These are phyloP conservation scores for Fusarium newnesense DNA, from an alignment of 2,329 filamentous ascomycete genomes.

Conservation along the genomic window DNA sequence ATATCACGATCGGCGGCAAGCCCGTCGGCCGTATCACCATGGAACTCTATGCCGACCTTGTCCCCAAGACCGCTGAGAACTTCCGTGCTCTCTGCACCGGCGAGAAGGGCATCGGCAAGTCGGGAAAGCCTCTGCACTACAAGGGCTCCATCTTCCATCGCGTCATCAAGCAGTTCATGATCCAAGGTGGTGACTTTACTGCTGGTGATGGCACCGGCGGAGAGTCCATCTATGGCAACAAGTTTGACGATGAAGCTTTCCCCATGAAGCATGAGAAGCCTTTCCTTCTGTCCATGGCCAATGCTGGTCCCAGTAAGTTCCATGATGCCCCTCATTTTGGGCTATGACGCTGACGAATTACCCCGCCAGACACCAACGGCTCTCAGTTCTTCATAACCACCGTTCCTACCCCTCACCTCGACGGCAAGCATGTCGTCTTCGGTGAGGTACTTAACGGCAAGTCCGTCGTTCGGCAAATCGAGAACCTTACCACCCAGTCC, in stretches of 20 bases:
- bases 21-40: conserved; percentile 83
- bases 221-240: conserved; percentile 96
- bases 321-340: not conserved
- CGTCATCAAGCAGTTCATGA: conserved; percentile 99
- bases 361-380: conserved; percentile 81
- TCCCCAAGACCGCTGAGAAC: conserved; percentile 96
- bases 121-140: conserved; percentile 89
- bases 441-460: conserved; percentile 94
- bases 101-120: conserved; percentile 86
- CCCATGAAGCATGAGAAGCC: conserved; percentile 90
- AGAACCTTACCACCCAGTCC: conserved; percentile 79
- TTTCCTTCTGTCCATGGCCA: conserved; percentile 97
- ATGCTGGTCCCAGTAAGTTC: conserved; percentile 83
- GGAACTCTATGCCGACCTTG: conserved; percentile 80
- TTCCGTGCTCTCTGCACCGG: conserved; percentile 95
- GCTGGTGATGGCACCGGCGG: conserved; percentile 93
- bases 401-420: conserved; percentile 91
- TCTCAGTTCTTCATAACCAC: conserved; percentile 99
- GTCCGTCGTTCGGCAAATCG: conserved; percentile 87
- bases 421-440: conserved; percentile 97
- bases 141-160: conserved; percentile 95
- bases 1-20: conserved; percentile 83
- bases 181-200: conserved; percentile 94
- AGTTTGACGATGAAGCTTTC: conserved; percentile 98
- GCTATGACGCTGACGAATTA: conserved; percentile 18